Conservation (phyloP, 495 filamentous ascomycete genomes). For the Penicillium fimorum region DNA sequence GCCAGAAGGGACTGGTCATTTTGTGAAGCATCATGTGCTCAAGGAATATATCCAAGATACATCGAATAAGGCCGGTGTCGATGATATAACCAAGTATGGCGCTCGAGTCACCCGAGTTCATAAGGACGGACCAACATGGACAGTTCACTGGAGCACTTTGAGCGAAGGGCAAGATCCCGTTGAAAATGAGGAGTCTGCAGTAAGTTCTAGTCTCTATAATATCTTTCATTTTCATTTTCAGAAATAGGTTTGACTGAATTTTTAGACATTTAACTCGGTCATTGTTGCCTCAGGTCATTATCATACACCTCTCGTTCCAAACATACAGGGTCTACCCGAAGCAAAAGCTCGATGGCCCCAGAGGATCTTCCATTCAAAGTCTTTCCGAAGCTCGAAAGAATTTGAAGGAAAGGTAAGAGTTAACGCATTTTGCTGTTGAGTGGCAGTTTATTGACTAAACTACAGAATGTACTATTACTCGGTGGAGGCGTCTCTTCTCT, state of each 20-base stretch:
- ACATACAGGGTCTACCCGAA: slow-evolving; percentile 51
- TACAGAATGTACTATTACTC: slow-evolving; percentile 56
- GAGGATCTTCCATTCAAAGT: slow-evolving; percentile 59
- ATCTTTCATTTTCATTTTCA: too few relatives aligned
- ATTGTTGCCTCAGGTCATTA: slow-evolving; percentile 61
- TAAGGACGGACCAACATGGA: slow-evolving; percentile 52
- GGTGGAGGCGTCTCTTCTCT: slow-evolving; percentile 60
- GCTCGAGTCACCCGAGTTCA: slow-evolving; percentile 55
- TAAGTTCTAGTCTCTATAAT: slow-evolving; percentile 3
- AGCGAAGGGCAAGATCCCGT: slow-evolving; percentile 25
- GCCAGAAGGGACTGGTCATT: slow-evolving; percentile 56
- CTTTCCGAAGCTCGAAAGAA: slow-evolving; percentile 51
- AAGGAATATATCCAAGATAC: slow-evolving; percentile 60
- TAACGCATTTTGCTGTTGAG: neutral
- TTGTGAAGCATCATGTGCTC: slow-evolving; percentile 54
- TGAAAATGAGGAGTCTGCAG: slow-evolving; percentile 25
- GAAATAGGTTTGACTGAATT: neutral
- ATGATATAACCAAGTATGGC: slow-evolving; percentile 51
- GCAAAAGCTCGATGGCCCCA: slow-evolving; percentile 53
- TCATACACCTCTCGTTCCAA: slow-evolving; percentile 54
- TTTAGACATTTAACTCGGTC: slow-evolving; percentile 53
- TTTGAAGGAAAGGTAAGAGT: slow-evolving; percentile 42
- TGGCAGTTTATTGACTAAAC: neutral
- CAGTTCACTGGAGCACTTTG: slow-evolving; percentile 39
- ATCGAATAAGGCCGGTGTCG: slow-evolving; percentile 46